phyloP scores from a whole-genome alignment of 768 basidiomycete genomes.

The Cystobasidium tubakii region DNA sequence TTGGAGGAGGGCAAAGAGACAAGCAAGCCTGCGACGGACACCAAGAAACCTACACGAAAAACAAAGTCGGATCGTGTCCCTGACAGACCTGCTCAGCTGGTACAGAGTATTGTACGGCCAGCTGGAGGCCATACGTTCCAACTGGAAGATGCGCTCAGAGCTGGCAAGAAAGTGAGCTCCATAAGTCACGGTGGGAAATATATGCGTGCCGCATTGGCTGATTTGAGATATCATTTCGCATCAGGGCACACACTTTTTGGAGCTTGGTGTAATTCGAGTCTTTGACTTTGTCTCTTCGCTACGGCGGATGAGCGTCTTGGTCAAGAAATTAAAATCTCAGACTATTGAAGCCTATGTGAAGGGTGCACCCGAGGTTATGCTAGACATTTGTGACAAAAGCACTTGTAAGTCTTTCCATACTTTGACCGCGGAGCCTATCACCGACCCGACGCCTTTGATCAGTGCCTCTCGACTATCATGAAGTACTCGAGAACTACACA shows the following conservation, averaged over 20 bases:
- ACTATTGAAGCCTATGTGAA: constrained; percentile 99
- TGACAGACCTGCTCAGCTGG: constrained; percentile 72
- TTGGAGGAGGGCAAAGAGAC: constrained; percentile 77
- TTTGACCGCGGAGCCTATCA: background rate
- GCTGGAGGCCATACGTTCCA: constrained; percentile 86
- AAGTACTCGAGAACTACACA: constrained; percentile 92
- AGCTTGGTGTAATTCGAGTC: constrained; percentile 88
- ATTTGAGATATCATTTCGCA: background rate
- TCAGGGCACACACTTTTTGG: constrained; percentile 92
- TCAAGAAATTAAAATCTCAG: constrained; percentile 83
- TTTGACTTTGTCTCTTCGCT: constrained; percentile 94
- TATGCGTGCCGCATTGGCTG: background rate
- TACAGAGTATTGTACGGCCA: constrained; percentile 92
- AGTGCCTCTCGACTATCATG: constrained; percentile 97
- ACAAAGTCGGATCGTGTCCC: constrained; percentile 39
- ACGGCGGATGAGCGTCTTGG: constrained; percentile 93
- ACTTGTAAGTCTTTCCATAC: constrained; percentile 63
- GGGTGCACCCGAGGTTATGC: constrained; percentile 98
- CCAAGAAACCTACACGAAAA: constrained; percentile 35
- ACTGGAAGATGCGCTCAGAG: constrained; percentile 84
- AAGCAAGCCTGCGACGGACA: constrained; percentile 47
- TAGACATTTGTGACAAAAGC: constrained; percentile 81
- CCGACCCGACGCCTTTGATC: background rate
- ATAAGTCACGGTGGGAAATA: background rate
- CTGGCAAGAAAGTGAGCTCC: constrained; percentile 61